These are phyloP conservation scores for Zygoascus meyerae DNA, from an alignment of 1,139 yeast species.

Conservation along the genomic window DNA sequence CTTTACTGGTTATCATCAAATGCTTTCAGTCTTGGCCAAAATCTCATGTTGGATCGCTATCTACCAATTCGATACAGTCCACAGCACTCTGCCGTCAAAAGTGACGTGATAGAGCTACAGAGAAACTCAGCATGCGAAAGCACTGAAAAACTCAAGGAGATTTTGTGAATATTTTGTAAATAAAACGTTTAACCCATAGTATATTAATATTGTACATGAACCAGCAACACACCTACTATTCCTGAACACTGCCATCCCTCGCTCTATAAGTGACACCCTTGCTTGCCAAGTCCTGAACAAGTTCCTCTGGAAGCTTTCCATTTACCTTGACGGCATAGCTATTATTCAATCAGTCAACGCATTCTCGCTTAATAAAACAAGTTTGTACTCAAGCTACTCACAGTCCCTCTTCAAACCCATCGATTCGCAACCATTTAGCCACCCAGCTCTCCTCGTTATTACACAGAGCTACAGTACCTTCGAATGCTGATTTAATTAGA, in stretches of 20 bases:
- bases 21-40: conserved; percentile 66
- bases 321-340: conserved; percentile 80
- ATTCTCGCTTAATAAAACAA: too few species aligned
- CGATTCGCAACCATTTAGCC: conserved; percentile 92
- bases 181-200: not conserved
- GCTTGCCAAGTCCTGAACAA: conserved; percentile 62
- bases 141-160: not conserved
- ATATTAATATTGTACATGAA: not conserved
- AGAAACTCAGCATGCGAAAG: not conserved
- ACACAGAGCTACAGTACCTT: conserved; percentile 89
- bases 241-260: conserved; percentile 91
- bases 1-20: conserved; percentile 88
- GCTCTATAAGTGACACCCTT: conserved; percentile 85
- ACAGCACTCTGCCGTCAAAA: not conserved
- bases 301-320: conserved; percentile 87
- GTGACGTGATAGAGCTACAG: conserved; percentile 1
- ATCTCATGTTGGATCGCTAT: conserved; percentile 59
- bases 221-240: conserved; percentile 35
- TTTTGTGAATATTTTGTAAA: not conserved
- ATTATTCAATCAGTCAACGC: not conserved
- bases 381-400: conserved; percentile 25
- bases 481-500: conserved; percentile 48
- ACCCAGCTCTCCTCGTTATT: conserved; percentile 91
- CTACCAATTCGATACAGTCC: conserved; percentile 42
- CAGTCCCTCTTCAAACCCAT: conserved; percentile 81